These are phyloP conservation scores for Suhomyces wounanorum DNA, from an alignment of 1,139 yeast species.

Conservation along the genomic window DNA sequence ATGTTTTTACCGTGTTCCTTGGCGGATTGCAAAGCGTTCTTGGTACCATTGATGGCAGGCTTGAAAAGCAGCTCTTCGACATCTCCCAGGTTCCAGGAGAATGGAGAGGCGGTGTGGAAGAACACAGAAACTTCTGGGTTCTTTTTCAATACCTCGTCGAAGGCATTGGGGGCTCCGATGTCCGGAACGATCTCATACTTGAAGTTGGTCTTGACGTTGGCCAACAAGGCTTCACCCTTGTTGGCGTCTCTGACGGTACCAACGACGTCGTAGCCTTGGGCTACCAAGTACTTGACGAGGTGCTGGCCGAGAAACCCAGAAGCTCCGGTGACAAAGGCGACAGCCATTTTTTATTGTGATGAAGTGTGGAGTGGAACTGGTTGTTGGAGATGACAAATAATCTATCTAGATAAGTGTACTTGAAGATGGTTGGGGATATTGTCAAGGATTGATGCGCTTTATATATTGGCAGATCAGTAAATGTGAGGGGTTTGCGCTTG, in stretches of 20 bases:
- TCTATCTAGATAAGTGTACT: no score
- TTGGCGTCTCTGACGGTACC: slow-evolving; percentile 39
- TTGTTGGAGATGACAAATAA: background rate
- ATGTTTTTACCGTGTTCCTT: slow-evolving; percentile 1
- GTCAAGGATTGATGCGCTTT: background rate
- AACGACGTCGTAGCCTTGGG: slow-evolving; percentile 42
- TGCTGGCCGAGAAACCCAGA: slow-evolving; percentile 43
- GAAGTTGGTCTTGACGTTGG: slow-evolving; percentile 15
- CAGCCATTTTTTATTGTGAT: background rate
- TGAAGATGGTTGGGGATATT: no score
- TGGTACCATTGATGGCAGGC: slow-evolving; percentile 1
- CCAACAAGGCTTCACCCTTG: slow-evolving; percentile 33
- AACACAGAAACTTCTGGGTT: background rate
- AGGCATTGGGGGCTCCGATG: slow-evolving; percentile 12
- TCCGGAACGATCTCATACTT: background rate
- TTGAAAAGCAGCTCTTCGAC: background rate
- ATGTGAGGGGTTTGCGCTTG: no score
- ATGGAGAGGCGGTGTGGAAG: slow-evolving; percentile 1
- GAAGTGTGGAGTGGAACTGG: no score
- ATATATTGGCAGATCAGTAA: no score
- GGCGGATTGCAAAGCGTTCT: background rate
- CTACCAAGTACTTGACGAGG: slow-evolving; percentile 29
- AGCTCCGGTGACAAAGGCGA: slow-evolving; percentile 41
- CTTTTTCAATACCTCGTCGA: background rate
- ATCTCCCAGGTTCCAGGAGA: background rate